Conservation (phyloP, 495 filamentous ascomycete species). For the Aspergillus bertholletiae region DNA sequence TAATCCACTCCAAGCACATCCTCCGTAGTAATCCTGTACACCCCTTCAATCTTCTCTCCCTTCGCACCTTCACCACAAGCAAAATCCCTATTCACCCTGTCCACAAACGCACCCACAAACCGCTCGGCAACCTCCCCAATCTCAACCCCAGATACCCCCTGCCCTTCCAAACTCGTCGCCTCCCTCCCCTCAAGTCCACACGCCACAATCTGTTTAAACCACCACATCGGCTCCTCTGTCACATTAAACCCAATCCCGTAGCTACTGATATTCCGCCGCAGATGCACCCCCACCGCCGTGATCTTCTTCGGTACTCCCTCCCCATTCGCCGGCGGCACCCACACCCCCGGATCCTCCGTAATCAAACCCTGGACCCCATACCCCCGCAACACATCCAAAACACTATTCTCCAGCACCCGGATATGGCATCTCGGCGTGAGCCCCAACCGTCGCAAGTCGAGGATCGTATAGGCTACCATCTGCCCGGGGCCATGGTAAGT, state of each 20-base stretch:
- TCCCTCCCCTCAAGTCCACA: slow-evolving; percentile 80
- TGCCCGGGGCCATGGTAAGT: slow-evolving; percentile 97
- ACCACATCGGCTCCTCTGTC: slow-evolving; percentile 60
- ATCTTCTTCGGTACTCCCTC: slow-evolving; percentile 59
- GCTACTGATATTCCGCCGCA: slow-evolving; percentile 77
- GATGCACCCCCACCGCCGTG: slow-evolving; percentile 83
- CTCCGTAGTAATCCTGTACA: slow-evolving; percentile 34
- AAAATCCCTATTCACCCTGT: slow-evolving; percentile 39
- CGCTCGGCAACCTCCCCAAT: slow-evolving; percentile 31
- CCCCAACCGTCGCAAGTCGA: slow-evolving; percentile 62
- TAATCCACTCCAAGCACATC: slow-evolving; percentile 23
- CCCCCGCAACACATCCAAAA: slow-evolving; percentile 57
- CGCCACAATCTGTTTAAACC: slow-evolving; percentile 72
- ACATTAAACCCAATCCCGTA: slow-evolving; percentile 87
- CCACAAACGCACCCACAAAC: slow-evolving; percentile 41
- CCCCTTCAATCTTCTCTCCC: slow-evolving; percentile 40
- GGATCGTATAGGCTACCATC: slow-evolving; percentile 81
- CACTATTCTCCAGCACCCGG: slow-evolving; percentile 67
- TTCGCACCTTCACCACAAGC: slow-evolving; percentile 22
- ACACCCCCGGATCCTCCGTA: slow-evolving; percentile 82
- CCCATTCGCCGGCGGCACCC: slow-evolving; percentile 45
- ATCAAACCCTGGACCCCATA: slow-evolving; percentile 56
- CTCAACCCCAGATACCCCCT: slow-evolving; percentile 26
- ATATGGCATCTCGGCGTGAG: slow-evolving; percentile 65
- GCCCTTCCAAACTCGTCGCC: slow-evolving; percentile 63